Base-by-base conservation (phyloP, 1,284 basidiomycete genomes). In the Vanrija sp. region DNA sequence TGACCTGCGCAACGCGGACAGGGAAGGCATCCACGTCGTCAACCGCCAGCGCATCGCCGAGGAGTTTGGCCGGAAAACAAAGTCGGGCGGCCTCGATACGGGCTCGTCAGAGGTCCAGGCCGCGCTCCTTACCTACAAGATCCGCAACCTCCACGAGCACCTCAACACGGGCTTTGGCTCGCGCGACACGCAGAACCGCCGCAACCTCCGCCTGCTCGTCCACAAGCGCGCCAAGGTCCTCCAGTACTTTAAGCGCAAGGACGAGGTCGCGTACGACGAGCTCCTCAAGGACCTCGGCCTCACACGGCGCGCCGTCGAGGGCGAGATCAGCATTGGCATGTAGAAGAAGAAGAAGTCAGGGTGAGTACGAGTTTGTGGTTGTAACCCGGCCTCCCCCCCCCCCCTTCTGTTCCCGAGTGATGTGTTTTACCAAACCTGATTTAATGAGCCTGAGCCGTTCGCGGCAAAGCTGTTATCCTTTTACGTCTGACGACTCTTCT, bases 81-180 rank as follows among this genome's bases (percentile, higher is more conserved):
- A 43, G 19, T 43, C 54, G 1, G 47, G 54, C 42, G 61, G 58
- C 0, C 34, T 51, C 28, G 88, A 95, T 72, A 83, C 91, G 1
- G 94, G 91, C 38, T 81, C 86, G 51, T 82, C 88, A 1, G 88
- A 92, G 67, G 92, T 95, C 0, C 92, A 96, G 81, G 94, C 87
- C 48, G 94, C 94, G 0, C 78, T 97, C 23, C 71, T 93, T 52
- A 97, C 94, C 0, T 85, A 88, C 70, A 83, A 85, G 67, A 95
- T 97, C 64, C 88, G 89, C 45, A 87, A 86, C 63, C 74, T 97
- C 43, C 86, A 86, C 81, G 78, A 78, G 1, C 94, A 96, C 72
- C 77, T 95, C 42, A 78, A 76, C 19, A 73, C 72, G 28, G 34
- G 34, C 34, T 14, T 34, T 12, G 86, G 83, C 70, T 85, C 85